Evolutionary conservation across 2,329 filamentous ascomycete genomes (phyloP).

Genomic region (Ophiostoma sp.): DNA sequence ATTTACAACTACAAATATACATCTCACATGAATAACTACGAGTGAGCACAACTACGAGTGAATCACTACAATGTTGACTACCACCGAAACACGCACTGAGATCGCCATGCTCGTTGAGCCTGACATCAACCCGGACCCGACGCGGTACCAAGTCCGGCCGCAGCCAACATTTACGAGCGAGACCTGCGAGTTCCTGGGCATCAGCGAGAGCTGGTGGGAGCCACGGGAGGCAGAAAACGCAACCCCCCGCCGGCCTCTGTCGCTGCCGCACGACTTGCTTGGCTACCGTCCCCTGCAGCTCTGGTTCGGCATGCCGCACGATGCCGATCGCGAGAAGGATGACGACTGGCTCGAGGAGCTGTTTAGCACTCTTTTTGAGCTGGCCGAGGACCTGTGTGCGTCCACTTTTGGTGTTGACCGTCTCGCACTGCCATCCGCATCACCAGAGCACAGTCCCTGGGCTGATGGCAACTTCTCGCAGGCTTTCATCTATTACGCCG

Average conservation of each 20-base stretch:
- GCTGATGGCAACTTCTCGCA: constrained; percentile 31
- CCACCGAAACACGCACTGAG: neutral
- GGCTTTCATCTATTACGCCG: constrained; percentile 40
- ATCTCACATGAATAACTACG: neutral
- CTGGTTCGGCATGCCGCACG: constrained; percentile 30
- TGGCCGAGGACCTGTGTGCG: constrained; percentile 32
- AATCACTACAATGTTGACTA: neutral
- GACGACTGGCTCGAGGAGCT: constrained; percentile 35
- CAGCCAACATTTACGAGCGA: neutral
- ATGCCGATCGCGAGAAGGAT: constrained; percentile 23
- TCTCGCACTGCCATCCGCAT: constrained; percentile 1
- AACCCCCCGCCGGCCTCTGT: neutral
- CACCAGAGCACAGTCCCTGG: constrained; percentile 29
- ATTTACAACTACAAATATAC: neutral
- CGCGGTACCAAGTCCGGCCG: constrained; percentile 4
- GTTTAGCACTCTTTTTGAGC: constrained; percentile 36
- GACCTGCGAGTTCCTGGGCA: constrained; percentile 16
- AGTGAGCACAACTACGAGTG: neutral
- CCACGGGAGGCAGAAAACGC: constrained; percentile 16
- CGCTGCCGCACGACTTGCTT: constrained; percentile 22
- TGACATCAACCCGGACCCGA: constrained; percentile 22
- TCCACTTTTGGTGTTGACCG: constrained; percentile 35
- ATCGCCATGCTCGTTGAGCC: neutral
- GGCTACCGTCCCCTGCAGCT: constrained; percentile 32
- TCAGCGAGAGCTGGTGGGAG: constrained; percentile 28